Percentiles rank a stretch among this genome's conserved stretches.
These are phyloP conservation scores for Alnus rubra DNA, from an alignment of 306 rosid genomes.

Conservation along the genomic window DNA sequence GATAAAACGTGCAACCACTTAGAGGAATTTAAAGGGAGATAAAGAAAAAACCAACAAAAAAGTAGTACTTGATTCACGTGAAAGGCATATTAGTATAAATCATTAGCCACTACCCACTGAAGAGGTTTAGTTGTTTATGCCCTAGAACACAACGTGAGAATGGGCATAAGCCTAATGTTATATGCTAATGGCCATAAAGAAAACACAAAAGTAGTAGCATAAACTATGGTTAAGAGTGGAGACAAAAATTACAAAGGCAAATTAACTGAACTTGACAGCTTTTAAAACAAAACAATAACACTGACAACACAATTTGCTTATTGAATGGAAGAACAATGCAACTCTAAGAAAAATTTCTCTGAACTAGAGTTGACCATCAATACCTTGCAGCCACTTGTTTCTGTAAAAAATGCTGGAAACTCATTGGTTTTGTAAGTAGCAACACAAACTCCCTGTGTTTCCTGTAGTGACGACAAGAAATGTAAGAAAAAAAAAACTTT, in stretches of 20 bases:
- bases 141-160: neutral
- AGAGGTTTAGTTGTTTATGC: neutral
- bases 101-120: neutral
- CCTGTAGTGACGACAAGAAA: constrained; percentile 39
- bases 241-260: neutral
- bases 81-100: neutral
- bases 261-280: neutral
- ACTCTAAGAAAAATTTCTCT: neutral
- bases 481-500: constrained; percentile 10
- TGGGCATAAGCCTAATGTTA: neutral
- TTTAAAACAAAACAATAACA: neutral
- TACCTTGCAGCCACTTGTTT: constrained; percentile 94
- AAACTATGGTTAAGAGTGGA: neutral
- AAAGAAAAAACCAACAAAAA: neutral
- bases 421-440: constrained; percentile 82
- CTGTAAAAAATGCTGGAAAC: constrained; percentile 90
- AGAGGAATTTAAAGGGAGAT: neutral
- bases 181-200: neutral
- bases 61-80: neutral
- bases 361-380: neutral
- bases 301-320: neutral
- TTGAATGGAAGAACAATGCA: neutral
- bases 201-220: neutral
- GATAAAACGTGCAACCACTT: neutral
- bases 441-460: constrained; percentile 89